Base-by-base conservation (phyloP, 306 rosid genomes). In the Prosopis cineraria region DNA sequence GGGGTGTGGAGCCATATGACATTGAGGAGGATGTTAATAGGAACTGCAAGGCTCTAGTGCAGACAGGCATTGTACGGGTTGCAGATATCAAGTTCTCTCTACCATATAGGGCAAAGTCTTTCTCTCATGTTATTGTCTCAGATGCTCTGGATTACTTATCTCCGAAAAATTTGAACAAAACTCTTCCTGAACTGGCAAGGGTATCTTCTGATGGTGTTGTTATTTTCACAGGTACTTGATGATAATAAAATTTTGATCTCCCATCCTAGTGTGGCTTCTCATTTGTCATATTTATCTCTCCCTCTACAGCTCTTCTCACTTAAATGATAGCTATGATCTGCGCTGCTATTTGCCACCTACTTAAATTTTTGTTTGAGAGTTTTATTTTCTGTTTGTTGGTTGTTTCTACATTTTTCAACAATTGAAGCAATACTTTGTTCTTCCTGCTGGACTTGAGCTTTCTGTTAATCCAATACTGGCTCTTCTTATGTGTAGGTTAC, bases 1-100 rank as follows among this genome's bases (percentile, higher is more conserved):
- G 90, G 92, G 95, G 95, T 58, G 78, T 88, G 47, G 95, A 90
- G 72, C 92, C 95, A 4, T 90, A 90, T 53, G 95, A 90, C 80
- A 72, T 88, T 70, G 94, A 90, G 81, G 92, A 90, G 81, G 92
- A 90, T 65, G 89, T 80, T 48, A 90, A 88, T 79, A 59, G 78
- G 50, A 78, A 40, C 75, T 90, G 94, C 90, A 90, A 81, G 83
- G 79, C 80, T 80, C 85, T 88, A 34, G 89, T 90, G 81, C 85
- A 77, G 68, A 90, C 81, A 79, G 90, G 92, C 82, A 77, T 86
- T 74, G 82, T 84, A 13, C 89, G 94, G 3, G 92, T 86, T 73
- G 90, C 89, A 33, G 94, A 90, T 81, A 79, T 90, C 78, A 90
- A 90, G 67, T 90, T 90, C 78, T 82, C 90, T 63, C 83, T 90